Conservation (phyloP, 1,284 basidiomycete genomes). For the Cutaneotrichosporon dermatis region DNA sequence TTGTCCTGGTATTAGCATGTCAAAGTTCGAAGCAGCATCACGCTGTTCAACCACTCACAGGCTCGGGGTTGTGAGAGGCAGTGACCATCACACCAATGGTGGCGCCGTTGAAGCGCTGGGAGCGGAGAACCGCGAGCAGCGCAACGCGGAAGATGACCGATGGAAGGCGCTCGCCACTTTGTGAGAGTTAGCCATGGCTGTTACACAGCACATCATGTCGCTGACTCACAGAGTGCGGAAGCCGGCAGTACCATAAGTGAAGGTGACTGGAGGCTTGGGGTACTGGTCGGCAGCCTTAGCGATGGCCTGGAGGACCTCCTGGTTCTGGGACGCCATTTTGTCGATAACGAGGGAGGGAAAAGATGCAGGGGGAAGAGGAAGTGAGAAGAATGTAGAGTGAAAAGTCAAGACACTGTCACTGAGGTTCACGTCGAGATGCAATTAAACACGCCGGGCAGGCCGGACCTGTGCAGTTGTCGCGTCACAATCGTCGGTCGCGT, state of each 20-base stretch:
- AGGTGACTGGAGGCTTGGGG: conserved; percentile 54
- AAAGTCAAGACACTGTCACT: not conserved
- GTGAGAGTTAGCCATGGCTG: not conserved
- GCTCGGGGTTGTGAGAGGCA: conserved; percentile 95
- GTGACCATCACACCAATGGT: conserved; percentile 98
- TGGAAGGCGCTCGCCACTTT: conserved; percentile 74
- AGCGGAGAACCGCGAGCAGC: conserved; percentile 81
- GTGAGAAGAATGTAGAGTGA: not conserved
- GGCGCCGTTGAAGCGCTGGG: conserved; percentile 82
- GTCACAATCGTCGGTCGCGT: no score
- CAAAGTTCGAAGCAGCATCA: conserved; percentile 3
- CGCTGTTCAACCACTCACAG: conserved; percentile 53
- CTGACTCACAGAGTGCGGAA: conserved; percentile 79
- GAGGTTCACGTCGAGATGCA: no score
- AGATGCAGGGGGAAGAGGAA: not conserved
- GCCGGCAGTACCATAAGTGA: conserved; percentile 90
- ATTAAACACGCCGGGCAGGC: no score
- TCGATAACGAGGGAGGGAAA: no score
- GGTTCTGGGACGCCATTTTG: not conserved
- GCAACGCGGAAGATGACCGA: conserved; percentile 91
- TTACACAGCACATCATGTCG: not conserved
- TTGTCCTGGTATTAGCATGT: conserved; percentile 62
- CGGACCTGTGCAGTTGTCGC: no score
- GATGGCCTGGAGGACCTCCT: conserved; percentile 34
- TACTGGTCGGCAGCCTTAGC: conserved; percentile 41